Evolutionary conservation across 768 basidiomycete species (phyloP), one percentile per base, ranked within the genome.

Genomic region (Coprinellus micaceus): DNA sequence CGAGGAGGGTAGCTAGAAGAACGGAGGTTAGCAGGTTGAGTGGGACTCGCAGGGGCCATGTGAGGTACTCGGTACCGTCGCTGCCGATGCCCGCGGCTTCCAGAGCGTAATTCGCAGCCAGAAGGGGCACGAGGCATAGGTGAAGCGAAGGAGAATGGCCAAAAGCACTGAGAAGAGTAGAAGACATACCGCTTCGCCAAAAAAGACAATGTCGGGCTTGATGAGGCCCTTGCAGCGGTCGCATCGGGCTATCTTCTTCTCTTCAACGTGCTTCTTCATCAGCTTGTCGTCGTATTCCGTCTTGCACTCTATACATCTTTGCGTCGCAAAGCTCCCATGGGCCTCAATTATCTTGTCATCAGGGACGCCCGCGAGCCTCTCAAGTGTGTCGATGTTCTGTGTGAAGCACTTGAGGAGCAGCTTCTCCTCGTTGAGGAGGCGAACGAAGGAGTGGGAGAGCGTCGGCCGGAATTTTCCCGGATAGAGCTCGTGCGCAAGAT

Each of bases 171-270:
- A 36, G 37, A 19, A 9, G 49, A 56, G n/a, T 49, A 36, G 44
- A n/a, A 25, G 15, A 72, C 84, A 29, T 65, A 89, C 86, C 36
- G 78, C 66, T 71, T 93, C 89, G 22, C 94, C 93, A 64, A 96
- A 95, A 72, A 96, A 95, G 12, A 96, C 91, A 41, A 96, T 96
- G 64, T 96, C 90, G n/a, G 93, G 93, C 69, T 95, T 94, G 15
- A 94, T 85, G 37, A 91, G 75, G 0, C 91, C 92, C 1, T 72
- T 74, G 60, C 93, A 94, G 3, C 55, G 56, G 26, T 68, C 68
- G 66, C 96, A 98, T 47, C 72, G 77, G 4, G 94, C 85, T 13
- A 91, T 83, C 58, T 81, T 69, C 40, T 84, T 84, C n/a, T 72
- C 67, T 56, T 78, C 68, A 29, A 96, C 80, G 4, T 80, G 76